These are phyloP conservation scores for Ilex paraguariensis DNA, from an alignment of 305 asterid species.

Conservation along the genomic window DNA sequence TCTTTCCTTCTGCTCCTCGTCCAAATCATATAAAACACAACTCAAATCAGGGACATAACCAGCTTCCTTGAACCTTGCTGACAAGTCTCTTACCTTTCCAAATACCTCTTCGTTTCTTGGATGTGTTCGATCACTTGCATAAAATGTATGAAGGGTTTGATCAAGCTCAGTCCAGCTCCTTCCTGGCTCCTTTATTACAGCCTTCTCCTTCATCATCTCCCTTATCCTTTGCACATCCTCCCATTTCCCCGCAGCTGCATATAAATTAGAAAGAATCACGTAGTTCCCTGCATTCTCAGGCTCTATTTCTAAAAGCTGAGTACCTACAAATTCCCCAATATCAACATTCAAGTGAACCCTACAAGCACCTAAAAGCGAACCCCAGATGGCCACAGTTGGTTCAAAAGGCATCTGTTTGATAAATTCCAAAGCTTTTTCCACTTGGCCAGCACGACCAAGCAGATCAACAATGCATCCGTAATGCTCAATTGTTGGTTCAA, in stretches of 20 bases:
- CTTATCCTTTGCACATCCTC: constrained; percentile 60
- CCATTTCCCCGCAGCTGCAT: constrained; percentile 77
- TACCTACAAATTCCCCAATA: constrained; percentile 65
- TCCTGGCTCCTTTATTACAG: constrained; percentile 62
- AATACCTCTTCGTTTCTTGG: constrained; percentile 29
- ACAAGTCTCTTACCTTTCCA: constrained; percentile 30
- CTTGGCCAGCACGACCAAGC: constrained; percentile 78
- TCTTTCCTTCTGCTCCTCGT: constrained; percentile 42
- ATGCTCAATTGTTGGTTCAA: constrained; percentile 62
- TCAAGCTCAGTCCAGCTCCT: constrained; percentile 69
- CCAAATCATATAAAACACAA: constrained; percentile 41
- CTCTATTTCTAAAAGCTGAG: constrained; percentile 59
- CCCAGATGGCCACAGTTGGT: constrained; percentile 84
- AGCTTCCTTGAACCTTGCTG: constrained; percentile 26
- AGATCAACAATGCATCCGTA: constrained; percentile 86
- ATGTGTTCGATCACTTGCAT: constrained; percentile 33
- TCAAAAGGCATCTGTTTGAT: constrained; percentile 62
- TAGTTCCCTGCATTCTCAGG: constrained; percentile 71
- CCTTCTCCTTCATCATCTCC: constrained; percentile 50
- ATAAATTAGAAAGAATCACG: constrained; percentile 61
- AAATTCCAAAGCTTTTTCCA: constrained; percentile 62
- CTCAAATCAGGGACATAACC: constrained; percentile 45
- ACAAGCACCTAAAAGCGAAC: constrained; percentile 92
- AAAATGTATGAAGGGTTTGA: constrained; percentile 35
- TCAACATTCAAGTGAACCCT: constrained; percentile 46